Conservation (phyloP, 257 asterid genomes). For the Salvia rosmarinus region DNA sequence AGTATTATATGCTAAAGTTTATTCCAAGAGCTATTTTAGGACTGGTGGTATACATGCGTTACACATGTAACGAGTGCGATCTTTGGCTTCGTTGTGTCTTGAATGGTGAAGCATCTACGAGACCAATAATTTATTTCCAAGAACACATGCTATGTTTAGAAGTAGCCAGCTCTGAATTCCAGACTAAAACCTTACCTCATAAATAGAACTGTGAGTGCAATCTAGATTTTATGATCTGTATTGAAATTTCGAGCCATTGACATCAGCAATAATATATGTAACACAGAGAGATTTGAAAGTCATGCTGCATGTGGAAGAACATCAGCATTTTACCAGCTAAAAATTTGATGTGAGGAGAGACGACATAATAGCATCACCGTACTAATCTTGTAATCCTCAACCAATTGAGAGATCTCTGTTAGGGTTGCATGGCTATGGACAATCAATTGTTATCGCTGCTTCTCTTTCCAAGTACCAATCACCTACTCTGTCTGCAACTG, state of each 20-base stretch:
- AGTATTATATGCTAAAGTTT: conserved; percentile 7
- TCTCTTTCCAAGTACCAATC: conserved; percentile 87
- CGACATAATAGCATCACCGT: neutral
- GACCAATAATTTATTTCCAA: neutral
- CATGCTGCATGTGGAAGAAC: neutral
- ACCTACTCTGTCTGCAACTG: conserved; percentile 86
- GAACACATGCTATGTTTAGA: neutral
- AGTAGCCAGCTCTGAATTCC: conserved; percentile 21
- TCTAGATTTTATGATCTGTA: conserved; percentile 10
- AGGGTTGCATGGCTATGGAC: conserved; percentile 92
- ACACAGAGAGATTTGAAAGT: neutral
- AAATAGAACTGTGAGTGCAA: conserved; percentile 18
- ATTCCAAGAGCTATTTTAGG: neutral
- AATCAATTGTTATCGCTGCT: conserved; percentile 60
- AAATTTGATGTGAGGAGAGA: neutral
- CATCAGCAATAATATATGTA: neutral
- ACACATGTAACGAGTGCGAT: too few relatives aligned
- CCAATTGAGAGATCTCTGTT: conserved; percentile 53
- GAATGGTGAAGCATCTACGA: neutral
- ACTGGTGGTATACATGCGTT: neutral
- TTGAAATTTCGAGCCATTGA: conserved; percentile 18
- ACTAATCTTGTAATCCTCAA: conserved; percentile 18
- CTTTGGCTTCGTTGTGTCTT: neutral
- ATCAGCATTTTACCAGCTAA: conserved; percentile 17
- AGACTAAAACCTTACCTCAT: neutral